Evolutionary conservation across 176 grass and related monocot species (phyloP).

Genomic region (Avena eriantha): DNA sequence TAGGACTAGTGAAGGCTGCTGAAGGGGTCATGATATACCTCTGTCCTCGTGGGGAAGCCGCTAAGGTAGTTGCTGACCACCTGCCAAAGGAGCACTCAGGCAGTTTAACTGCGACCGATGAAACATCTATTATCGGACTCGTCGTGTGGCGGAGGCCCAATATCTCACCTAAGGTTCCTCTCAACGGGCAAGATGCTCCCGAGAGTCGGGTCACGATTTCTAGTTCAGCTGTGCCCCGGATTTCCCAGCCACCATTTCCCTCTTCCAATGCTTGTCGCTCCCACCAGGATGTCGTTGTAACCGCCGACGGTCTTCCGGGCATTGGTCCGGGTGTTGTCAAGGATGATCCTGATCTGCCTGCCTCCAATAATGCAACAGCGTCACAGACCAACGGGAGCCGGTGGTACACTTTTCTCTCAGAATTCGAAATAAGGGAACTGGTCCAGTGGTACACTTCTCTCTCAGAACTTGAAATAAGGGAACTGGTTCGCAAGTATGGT

Average conservation of each 20-base stretch:
- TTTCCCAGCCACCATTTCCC: not conserved
- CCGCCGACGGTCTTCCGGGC: conserved; percentile 52
- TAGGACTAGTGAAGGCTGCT: conserved; percentile 57
- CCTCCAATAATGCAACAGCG: conserved; percentile 3
- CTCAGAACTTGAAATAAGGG: conserved; percentile 42
- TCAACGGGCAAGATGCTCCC: conserved; percentile 43
- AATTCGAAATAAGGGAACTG: conserved; percentile 49
- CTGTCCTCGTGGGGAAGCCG: conserved; percentile 56
- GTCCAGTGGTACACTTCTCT: conserved; percentile 16
- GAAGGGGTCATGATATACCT: conserved; percentile 67
- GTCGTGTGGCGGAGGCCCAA: conserved; percentile 72
- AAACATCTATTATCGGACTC: conserved; percentile 50
- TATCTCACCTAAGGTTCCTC: conserved; percentile 35
- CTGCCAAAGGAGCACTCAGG: conserved; percentile 58
- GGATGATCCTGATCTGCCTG: conserved; percentile 60
- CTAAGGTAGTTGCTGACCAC: conserved; percentile 48
- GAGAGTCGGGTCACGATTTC: conserved; percentile 42
- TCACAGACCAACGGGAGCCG: not conserved
- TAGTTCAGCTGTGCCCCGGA: conserved; percentile 26
- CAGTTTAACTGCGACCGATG: conserved; percentile 25
- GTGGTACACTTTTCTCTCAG: not conserved
- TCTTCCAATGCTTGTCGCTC: conserved; percentile 15
- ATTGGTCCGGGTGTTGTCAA: conserved; percentile 48
- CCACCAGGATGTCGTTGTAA: conserved; percentile 39
- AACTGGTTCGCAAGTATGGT: conserved; percentile 63